Evolutionary conservation across 176 grass and related monocot genomes (phyloP).

Genomic region (Oryza punctata): DNA sequence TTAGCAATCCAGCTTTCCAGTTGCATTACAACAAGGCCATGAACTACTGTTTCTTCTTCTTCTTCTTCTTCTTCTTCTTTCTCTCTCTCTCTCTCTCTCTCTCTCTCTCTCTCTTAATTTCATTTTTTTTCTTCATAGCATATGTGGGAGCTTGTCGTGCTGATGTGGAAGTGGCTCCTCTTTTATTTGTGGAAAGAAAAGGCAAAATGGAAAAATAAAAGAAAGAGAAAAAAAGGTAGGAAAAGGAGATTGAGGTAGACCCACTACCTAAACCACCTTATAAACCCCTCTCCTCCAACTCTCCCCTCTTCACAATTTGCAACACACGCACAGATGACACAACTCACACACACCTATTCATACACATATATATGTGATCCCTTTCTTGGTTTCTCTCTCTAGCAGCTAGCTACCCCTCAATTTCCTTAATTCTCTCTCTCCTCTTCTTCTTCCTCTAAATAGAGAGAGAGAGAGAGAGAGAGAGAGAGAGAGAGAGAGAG

Average conservation of each 20-base stretch:
- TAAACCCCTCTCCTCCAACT: constrained; percentile 41
- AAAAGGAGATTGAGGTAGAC: constrained; percentile 49
- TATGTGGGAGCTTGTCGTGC: constrained; percentile 7
- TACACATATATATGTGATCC: neutral
- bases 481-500: neutral
- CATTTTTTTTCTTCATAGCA: neutral
- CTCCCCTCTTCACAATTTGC: constrained; percentile 3
- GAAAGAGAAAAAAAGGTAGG: neutral
- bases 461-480: neutral
- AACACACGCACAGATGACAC: constrained; percentile 35
- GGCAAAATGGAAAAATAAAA: constrained; percentile 28
- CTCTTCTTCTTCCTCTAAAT: neutral
- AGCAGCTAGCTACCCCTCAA: no score
- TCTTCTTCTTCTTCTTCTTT: neutral
- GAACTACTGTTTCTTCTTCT: neutral
- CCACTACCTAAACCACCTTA: constrained; percentile 69
- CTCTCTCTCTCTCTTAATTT: neutral
- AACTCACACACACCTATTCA: neutral
- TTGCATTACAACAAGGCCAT: constrained; percentile 19
- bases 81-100: no score
- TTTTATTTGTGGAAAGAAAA: constrained; percentile 49
- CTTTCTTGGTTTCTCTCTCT: neutral
- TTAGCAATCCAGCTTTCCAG: constrained; percentile 8
- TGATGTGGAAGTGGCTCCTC: constrained; percentile 38
- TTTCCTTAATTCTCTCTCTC: constrained; percentile 4